Base-by-base conservation (phyloP, 2,329 filamentous ascomycete species). In the Ophiostoma quercus region DNA sequence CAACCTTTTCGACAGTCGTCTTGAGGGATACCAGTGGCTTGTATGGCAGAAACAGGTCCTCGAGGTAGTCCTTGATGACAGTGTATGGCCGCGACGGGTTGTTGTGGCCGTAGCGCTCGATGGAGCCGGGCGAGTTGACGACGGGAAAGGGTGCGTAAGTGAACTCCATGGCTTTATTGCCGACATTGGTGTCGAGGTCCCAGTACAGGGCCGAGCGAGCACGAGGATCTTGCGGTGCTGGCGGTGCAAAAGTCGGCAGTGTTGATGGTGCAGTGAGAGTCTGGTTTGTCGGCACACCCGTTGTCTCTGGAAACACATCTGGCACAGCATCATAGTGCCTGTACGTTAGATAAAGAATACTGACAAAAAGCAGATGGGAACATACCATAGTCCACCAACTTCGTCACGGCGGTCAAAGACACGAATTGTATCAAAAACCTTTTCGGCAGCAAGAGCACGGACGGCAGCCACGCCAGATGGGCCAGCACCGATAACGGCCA, bases 1-100 rank as follows among this genome's bases (percentile, higher is more conserved):
- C 82, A 0, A 82, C 85, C 3, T 80, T 78, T 76, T 90, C 88
- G 2, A 90, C 87, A 0, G 84, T 87, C 0, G 88, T 90, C 73
- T 83, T 82, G 74, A 85, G 87, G 1, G 80, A 62, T 5, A 57
- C 47, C 8, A 22, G 57, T 41, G 47, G 25, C 65, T 29, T 37
- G 82, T 76, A 1, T 25, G 22, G 67, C n/a, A 32, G 57, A 41
- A 89, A 74, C 0, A 90, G 76, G 0, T 75, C 77, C 67, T 84
- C 79, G 12, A 90, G 78, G 71, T 88, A 90, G 16, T 80, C 74
- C 41, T 81, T 78, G 12, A 90, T 82, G 0, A 87, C 81, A 6
- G 80, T 80, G 79, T 87, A 57, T 25, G 51, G 51, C 51, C 51
- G 51, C 8, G 90, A 90, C 0, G 88, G 88, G 0, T 86, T 87